These are phyloP conservation scores for Kluyveromyces lactis DNA, from an alignment of 805 yeast species.

Conservation along the genomic window DNA sequence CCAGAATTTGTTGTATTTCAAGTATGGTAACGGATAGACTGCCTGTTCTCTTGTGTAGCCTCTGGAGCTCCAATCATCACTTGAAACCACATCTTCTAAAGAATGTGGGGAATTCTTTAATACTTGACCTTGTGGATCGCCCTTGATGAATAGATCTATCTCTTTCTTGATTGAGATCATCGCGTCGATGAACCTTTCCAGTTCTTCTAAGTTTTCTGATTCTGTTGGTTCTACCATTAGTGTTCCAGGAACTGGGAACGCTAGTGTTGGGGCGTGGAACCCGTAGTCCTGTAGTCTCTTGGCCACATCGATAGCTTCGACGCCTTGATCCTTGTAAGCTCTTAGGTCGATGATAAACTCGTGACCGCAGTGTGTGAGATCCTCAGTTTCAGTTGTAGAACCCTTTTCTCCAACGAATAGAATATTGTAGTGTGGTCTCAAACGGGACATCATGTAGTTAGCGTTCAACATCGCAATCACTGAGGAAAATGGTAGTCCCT, in stretches of 20 bases:
- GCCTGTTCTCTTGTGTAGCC: conserved; percentile 92
- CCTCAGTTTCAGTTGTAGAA: conserved; percentile 12
- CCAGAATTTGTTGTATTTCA: conserved; percentile 81
- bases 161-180: conserved; percentile 77
- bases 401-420: conserved; percentile 44
- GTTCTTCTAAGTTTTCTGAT: conserved; percentile 79
- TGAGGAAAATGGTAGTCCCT: conserved; percentile 78
- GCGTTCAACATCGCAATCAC: conserved; percentile 90
- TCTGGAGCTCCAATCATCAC: conserved; percentile 68
- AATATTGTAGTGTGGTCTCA: conserved; percentile 63
- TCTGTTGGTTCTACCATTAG: conserved; percentile 98
- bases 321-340: conserved; percentile 66
- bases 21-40: conserved; percentile 77
- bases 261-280: conserved; percentile 98
- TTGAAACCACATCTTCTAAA: conserved; percentile 60
- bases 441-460: conserved; percentile 83
- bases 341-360: conserved; percentile 92
- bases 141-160: conserved; percentile 62
- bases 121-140: conserved; percentile 57
- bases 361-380: conserved; percentile 81
- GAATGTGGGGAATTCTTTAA: conserved; percentile 92
- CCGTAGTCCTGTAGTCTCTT: conserved; percentile 97
- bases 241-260: conserved; percentile 97
- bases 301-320: conserved; percentile 95
- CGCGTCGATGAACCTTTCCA: conserved; percentile 85